Evolutionary conservation across 306 rosid species (phyloP), one percentile per base, ranked within the genome.

Genomic region (Aeschynomene evenia): DNA sequence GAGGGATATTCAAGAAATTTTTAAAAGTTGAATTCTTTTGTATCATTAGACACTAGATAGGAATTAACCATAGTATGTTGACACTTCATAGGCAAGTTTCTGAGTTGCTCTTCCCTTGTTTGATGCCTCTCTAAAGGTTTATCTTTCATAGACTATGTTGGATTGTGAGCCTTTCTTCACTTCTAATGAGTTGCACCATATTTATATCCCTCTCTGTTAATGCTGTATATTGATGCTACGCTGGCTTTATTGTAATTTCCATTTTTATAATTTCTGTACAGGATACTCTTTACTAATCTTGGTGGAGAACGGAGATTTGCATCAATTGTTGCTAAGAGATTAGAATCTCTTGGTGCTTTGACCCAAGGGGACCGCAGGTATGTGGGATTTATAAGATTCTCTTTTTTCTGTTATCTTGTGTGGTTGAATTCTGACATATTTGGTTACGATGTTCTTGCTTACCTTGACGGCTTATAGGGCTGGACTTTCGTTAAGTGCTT

Each of bases 301-400:
- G 99, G 97, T 37, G 99, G 99, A 61, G 99, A 94, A 63, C 85
- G 99, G 42, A 83, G 99, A 48, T 94, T 94, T 87, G 99, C 99
- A 72, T 94, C 99, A 34, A 89, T 94, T 80, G 99, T 94, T 80
- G 97, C 99, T 31, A 94, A 91, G 85, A 89, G 99, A 90, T 82
- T 95, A 73, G 91, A 85, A 81, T 85, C 99, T 66, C 99, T 95
- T 69, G 97, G 99, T 49, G 99, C 99, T 72, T 81, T 95, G 77
- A 95, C 99, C 34, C 99, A 95, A 79, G 99, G 99, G 68, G 99
- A 95, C 63, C 95, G 99, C 80, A 91, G 99, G 99, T 80, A 80
- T 69, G 86, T 82, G 78, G 75, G 58, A 26, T 73, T 73, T 50
- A 22, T 84, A 26, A 84, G 46, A 14, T 19, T 73, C 52, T 71